phyloP scores from a whole-genome alignment of 495 filamentous ascomycete genomes.

The Astrothelium macrocarpum region DNA sequence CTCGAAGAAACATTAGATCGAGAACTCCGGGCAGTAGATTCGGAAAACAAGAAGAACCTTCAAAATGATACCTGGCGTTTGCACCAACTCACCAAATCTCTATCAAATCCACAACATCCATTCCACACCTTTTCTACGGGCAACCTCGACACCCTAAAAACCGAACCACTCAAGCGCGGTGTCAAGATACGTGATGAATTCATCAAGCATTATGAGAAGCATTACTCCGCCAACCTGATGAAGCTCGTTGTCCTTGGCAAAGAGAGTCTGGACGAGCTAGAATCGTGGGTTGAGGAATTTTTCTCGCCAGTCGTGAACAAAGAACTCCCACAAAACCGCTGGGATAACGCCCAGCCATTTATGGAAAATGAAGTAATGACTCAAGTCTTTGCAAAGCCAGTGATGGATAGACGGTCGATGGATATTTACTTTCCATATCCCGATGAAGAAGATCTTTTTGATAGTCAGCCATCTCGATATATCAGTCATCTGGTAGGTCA shows the following conservation, averaged over 20 bases:
- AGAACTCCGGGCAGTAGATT: conserved; percentile 88
- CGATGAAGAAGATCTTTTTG: conserved; percentile 76
- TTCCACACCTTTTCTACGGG: conserved; percentile 94
- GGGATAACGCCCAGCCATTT: conserved; percentile 65
- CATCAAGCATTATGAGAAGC: conserved; percentile 80
- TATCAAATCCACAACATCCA: conserved; percentile 86
- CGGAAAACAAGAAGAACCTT: conserved; percentile 98
- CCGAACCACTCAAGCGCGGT: conserved; percentile 67
- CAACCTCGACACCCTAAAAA: conserved; percentile 81
- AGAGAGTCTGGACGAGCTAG: conserved; percentile 79
- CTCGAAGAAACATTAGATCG: conserved; percentile 81
- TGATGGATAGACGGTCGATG: conserved; percentile 82
- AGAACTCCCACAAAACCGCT: conserved; percentile 67
- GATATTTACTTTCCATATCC: conserved; percentile 83
- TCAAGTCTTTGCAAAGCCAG: conserved; percentile 88
- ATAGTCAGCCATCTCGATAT: conserved; percentile 80
- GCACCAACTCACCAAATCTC: conserved; percentile 81
- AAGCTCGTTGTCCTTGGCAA: conserved; percentile 87
- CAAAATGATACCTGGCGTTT: conserved; percentile 92
- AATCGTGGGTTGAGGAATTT: conserved; percentile 78
- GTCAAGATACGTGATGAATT: conserved; percentile 88
- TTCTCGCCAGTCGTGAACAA: conserved; percentile 83
- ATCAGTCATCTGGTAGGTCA: conserved; percentile 91
- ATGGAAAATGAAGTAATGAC: conserved; percentile 58
- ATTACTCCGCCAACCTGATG: conserved; percentile 94